phyloP scores from a whole-genome alignment of 768 basidiomycete genomes.

The Trametes sanguinea region DNA sequence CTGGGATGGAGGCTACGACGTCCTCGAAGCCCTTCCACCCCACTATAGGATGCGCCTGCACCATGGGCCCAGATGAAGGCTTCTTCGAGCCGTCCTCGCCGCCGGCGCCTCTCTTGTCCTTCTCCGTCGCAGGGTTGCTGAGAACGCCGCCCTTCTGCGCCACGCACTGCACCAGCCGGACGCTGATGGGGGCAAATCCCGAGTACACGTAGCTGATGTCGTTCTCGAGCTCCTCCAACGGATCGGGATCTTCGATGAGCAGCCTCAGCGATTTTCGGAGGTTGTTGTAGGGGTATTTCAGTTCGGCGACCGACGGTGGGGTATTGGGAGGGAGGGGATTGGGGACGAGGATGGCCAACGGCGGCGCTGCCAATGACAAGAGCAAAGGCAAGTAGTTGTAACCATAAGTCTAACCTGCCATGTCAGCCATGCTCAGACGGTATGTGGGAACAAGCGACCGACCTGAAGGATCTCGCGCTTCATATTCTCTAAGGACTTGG shows the following conservation, averaged over 20 bases:
- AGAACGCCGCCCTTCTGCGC: conserved; percentile 90
- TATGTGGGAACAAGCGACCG: background rate
- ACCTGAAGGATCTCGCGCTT: conserved; percentile 92
- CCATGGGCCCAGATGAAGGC: conserved; percentile 46
- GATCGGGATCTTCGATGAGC: conserved; percentile 88
- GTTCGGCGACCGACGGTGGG: conserved; percentile 39
- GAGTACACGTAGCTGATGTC: conserved; percentile 97
- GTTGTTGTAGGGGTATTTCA: conserved; percentile 70
- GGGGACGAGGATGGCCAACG: conserved; percentile 68
- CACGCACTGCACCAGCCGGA: conserved; percentile 90
- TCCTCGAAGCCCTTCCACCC: conserved; percentile 99
- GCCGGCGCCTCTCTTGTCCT: conserved; percentile 47
- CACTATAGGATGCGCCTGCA: conserved; percentile 87
- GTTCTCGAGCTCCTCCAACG: conserved; percentile 80
- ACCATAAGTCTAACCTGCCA: conserved; percentile 61
- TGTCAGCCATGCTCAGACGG: conserved; percentile 28
- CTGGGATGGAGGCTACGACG: conserved; percentile 76
- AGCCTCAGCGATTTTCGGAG: conserved; percentile 86
- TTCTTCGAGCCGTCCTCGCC: conserved; percentile 41
- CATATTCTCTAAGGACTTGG: conserved; percentile 80
- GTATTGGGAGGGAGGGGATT: conserved; percentile 64
- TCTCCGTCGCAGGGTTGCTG: conserved; percentile 70
- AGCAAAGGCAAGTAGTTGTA: conserved; percentile 71
- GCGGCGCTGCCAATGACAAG: conserved; percentile 61
- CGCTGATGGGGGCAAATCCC: conserved; percentile 91